These are phyloP conservation scores for Mycena galericulata DNA, from an alignment of 768 basidiomycete genomes.

Conservation along the genomic window DNA sequence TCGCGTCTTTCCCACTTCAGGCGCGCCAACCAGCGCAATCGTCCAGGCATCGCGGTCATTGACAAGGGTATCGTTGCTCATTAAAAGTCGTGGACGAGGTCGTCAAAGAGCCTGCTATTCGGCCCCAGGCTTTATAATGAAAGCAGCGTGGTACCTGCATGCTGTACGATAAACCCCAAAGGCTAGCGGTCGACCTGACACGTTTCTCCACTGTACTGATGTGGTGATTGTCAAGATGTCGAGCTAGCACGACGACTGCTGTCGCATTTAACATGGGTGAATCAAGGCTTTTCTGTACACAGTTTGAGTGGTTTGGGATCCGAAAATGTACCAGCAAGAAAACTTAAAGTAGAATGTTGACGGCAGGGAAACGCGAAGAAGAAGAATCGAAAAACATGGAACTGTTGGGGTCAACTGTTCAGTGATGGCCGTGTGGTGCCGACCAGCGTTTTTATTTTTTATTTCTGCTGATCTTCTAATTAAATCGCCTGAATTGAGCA, in stretches of 20 bases:
- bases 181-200: slow-evolving; percentile 8
- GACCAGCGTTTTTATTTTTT: no score
- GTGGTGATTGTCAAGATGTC: neutral
- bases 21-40: slow-evolving; percentile 33
- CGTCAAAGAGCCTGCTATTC: slow-evolving; percentile 2
- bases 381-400: no score
- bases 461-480: no score
- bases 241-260: neutral
- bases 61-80: slow-evolving; percentile 23
- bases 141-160: slow-evolving; percentile 21
- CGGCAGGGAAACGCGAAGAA: no score
- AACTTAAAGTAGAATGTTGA: no score
- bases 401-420: no score
- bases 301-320: no score
- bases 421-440: no score
- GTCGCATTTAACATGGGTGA: no score
- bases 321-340: no score
- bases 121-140: slow-evolving; percentile 21
- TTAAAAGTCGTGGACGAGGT: slow-evolving; percentile 23
- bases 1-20: slow-evolving; percentile 32
- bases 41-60: slow-evolving; percentile 34
- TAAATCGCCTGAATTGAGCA: no score
- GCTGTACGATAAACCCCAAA: neutral
- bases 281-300: no score
- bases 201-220: neutral